Percentiles rank a stretch among this genome's conserved stretches.
phyloP scores from a whole-genome alignment of 2,329 filamentous ascomycete species.

The Sporothrix brasiliensis region DNA sequence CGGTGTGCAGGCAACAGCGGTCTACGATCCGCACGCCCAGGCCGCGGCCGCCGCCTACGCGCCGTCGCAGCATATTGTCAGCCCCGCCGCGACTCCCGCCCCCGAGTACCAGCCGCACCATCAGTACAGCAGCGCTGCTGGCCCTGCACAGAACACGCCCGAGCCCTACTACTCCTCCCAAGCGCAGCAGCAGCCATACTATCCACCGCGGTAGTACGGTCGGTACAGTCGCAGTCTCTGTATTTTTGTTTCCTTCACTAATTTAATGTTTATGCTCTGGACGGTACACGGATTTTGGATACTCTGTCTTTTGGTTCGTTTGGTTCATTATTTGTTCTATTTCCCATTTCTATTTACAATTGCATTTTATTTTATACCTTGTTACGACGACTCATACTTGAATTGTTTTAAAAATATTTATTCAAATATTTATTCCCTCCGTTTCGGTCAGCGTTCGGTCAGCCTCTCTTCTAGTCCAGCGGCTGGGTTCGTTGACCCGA shows the following conservation, averaged over 20 bases:
- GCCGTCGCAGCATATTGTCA: slow-evolving; percentile 6
- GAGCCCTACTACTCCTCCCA: slow-evolving; percentile 18
- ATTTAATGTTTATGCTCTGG: neutral
- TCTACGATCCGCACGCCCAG: slow-evolving; percentile 20
- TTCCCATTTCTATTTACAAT: neutral
- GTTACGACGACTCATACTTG: neutral
- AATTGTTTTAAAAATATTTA: neutral
- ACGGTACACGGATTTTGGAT: slow-evolving; percentile 5
- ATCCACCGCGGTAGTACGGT: slow-evolving; percentile 18
- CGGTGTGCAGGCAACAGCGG: neutral
- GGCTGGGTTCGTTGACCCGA: neutral
- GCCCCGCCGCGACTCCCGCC: neutral
- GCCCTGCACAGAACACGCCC: slow-evolving; percentile 6
- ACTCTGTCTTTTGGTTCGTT: neutral
- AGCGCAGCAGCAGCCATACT: slow-evolving; percentile 27
- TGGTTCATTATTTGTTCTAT: neutral
- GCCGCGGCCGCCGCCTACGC: neutral
- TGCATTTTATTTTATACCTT: neutral
- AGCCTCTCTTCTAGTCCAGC: too few species aligned
- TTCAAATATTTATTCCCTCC: too few species aligned
- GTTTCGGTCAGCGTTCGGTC: too few species aligned
- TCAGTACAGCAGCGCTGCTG: neutral
- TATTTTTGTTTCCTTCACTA: neutral
- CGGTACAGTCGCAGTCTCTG: neutral
- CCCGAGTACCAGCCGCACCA: slow-evolving; percentile 24